Evolutionary conservation across 352 stramenopile genomes (phyloP), one percentile per base, ranked within the genome.

Genomic region (Phytophthora pisi): DNA sequence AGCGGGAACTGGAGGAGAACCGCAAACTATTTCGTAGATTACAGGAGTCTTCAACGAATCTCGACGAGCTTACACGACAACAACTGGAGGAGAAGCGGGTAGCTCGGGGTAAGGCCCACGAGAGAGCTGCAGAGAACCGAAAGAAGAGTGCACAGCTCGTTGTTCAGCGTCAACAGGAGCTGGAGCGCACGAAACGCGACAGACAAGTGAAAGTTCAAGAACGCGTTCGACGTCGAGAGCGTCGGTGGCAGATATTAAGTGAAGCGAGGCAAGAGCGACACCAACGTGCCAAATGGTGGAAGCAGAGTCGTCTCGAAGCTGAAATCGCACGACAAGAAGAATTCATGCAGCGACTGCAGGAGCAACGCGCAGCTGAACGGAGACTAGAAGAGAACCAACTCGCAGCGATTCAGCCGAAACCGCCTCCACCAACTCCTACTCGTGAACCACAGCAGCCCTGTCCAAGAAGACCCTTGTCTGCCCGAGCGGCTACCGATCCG

Each of bases 1-100:
- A 66, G 20, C 58, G 49, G 2, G 54, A 61, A 16, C 28, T 66
- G 38, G 47, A 64, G 36, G 54, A 76, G 70, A 86, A 49, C 18
- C 71, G 57, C 7, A 58, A 56, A 13, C 23, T 84, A 10, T 86
- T 85, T 47, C 75, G 81, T 9, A 72, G 64, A 8, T 66, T 85
- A 36, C 78, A 79, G 43, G 57, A 74, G 16, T 82, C 77, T 3
- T 34, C 74, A 11, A 42, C 52, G 1, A 61, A 77, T 10, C 18
- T 88, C 3, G 78, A 88, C 15, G 67, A 72, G 9, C 24, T 84
- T 1, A 82, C 71, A 36, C 57, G 64, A 24, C 57, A 79, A 16
- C 63, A 65, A 16, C 15, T 82, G 0, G 43, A 82, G 20, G 59
- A 81, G 11, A 84, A 76, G 28, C 68, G 80, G 8, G 53, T 23